phyloP scores from a whole-genome alignment of 2,329 filamentous ascomycete species.

The Fusarium sp. region DNA sequence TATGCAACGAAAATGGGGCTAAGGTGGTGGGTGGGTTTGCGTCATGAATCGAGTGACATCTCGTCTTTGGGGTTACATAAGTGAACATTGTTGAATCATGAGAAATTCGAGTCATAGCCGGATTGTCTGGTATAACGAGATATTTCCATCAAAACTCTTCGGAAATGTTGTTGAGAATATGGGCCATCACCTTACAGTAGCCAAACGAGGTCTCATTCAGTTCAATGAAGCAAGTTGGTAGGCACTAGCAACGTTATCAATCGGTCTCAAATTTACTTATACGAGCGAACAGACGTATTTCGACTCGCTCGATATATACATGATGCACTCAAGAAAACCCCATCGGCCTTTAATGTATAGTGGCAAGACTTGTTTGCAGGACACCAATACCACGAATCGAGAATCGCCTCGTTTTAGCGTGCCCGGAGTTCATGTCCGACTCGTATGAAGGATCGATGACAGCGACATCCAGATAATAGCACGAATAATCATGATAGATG shows the following conservation, averaged over 20 bases:
- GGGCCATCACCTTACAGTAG: background rate
- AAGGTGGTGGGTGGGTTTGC: background rate
- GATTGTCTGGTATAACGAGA: background rate
- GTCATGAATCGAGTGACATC: background rate
- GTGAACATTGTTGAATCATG: background rate
- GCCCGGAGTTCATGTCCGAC: conserved; percentile 12
- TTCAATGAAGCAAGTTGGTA: background rate
- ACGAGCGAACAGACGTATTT: background rate
- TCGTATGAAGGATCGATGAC: conserved; percentile 34
- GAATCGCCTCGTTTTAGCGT: conserved; percentile 17
- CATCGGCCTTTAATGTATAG: conserved; percentile 4
- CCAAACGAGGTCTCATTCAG: background rate
- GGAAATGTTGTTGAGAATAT: background rate
- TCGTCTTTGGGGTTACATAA: background rate
- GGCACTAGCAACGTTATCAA: background rate
- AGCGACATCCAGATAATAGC: conserved; percentile 12
- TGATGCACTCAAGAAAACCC: background rate
- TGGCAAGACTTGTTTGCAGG: conserved; percentile 12
- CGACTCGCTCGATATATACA: background rate
- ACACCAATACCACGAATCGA: conserved; percentile 13
- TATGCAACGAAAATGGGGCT: background rate
- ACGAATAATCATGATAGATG: background rate
- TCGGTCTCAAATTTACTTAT: background rate
- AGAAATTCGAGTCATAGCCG: background rate
- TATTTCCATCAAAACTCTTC: background rate